Conservation (phyloP, 441 rosid genomes). For the Eutrema salsugineum region DNA sequence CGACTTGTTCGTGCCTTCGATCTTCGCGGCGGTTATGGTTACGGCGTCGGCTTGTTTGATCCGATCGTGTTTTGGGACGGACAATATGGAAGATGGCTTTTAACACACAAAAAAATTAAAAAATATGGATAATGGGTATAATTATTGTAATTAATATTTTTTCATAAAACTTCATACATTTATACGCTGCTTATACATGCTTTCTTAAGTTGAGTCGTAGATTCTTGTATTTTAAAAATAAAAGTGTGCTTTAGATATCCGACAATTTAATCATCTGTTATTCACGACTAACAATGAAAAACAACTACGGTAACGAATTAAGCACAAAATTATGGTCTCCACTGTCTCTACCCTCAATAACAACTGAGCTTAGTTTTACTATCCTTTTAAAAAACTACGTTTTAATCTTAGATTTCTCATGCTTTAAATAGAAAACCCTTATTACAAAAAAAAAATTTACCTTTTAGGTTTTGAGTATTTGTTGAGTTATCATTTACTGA, state of each 20-base stretch:
- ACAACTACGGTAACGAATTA: neutral
- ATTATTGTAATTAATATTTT: neutral
- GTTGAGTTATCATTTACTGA: neutral
- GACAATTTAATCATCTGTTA: neutral
- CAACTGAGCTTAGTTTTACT: no score
- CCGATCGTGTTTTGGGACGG: constrained; percentile 35
- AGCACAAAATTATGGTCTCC: neutral
- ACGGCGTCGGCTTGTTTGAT: constrained; percentile 45
- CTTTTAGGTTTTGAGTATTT: neutral
- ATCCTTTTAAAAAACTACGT: no score
- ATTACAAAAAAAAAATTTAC: no score
- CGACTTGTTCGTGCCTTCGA: constrained; percentile 47
- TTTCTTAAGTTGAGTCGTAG: neutral
- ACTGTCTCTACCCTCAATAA: neutral
- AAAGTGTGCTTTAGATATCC: no score
- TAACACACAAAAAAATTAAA: no score
- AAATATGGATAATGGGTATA: neutral
- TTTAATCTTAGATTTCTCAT: no score
- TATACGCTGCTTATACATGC: neutral
- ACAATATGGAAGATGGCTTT: neutral
- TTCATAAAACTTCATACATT: neutral
- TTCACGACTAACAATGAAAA: neutral
- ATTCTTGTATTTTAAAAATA: neutral
- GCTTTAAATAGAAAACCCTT: no score
- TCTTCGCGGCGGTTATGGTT: constrained; percentile 48